phyloP scores from a whole-genome alignment of 169 alveolate species.

The Plasmodium blacklocki region DNA sequence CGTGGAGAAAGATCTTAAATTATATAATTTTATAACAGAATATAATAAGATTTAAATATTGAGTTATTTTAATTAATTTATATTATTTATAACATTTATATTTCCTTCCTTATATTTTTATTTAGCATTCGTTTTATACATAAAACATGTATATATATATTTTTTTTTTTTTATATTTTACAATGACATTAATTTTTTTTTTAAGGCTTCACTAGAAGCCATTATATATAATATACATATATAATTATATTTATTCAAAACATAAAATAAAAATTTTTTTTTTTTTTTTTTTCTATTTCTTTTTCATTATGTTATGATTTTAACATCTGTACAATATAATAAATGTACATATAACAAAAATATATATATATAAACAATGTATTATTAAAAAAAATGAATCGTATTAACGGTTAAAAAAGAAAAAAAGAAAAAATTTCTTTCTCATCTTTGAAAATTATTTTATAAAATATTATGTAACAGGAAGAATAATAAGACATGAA shows the following conservation, averaged over 20 bases:
- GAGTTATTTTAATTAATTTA: conserved; percentile 65
- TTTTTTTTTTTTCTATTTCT: background rate
- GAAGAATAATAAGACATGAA: no score
- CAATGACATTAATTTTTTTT: conserved; percentile 13
- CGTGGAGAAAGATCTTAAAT: conserved; percentile 96
- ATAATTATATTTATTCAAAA: background rate
- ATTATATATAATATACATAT: conserved; percentile 28
- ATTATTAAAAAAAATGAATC: background rate
- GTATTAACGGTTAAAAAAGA: background rate
- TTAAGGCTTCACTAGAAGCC: conserved; percentile 91
- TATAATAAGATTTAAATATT: conserved; percentile 3
- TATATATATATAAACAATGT: background rate
- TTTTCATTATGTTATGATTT: background rate
- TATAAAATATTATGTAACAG: no score
- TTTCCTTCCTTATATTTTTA: conserved; percentile 15
- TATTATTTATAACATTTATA: conserved; percentile 14
- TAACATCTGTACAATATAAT: background rate
- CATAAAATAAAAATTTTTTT: background rate
- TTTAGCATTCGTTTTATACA: conserved; percentile 77
- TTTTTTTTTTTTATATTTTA: conserved; percentile 59
- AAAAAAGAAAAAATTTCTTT: background rate
- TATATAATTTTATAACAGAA: conserved; percentile 11
- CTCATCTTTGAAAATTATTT: no score
- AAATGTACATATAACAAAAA: conserved; percentile 3
- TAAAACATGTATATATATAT: conserved; percentile 1